Percentiles rank a stretch among this genome's conserved stretches.
Conservation (phyloP, 129 eudicot genomes). For the Rutidosis leptorrhynchoides region DNA sequence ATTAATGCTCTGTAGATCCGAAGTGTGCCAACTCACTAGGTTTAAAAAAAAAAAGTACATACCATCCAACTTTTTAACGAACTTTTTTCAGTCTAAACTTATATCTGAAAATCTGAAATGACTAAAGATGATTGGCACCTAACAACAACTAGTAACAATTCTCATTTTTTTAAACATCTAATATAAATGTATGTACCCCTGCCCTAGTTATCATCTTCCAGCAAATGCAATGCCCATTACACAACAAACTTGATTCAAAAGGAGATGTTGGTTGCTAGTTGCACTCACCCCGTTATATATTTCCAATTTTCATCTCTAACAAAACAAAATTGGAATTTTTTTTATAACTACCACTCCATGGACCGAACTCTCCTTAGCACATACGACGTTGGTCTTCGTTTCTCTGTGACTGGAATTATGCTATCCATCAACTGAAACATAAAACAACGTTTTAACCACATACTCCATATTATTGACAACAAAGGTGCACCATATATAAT, state of each 20-base stretch:
- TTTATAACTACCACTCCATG: constrained; percentile 45
- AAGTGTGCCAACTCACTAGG: too few species aligned
- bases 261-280: constrained; percentile 13
- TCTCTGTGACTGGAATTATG: constrained; percentile 79
- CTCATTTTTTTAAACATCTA: constrained; percentile 2
- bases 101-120: background rate
- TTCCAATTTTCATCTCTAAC: background rate
- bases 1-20: too few species aligned
- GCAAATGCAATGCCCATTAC: constrained; percentile 3
- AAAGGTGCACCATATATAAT: background rate
- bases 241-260: constrained; percentile 6
- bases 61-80: too few species aligned
- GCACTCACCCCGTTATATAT: background rate
- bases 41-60: too few species aligned
- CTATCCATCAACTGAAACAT: constrained; percentile 71
- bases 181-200: background rate
- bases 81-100: background rate
- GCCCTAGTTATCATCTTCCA: background rate
- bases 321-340: background rate
- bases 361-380: constrained; percentile 59
- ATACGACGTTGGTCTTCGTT: constrained; percentile 48
- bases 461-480: background rate
- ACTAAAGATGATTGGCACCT: background rate
- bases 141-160: background rate
- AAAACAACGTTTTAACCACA: constrained; percentile 16